Evolutionary conservation across 208 protist genomes (phyloP).

Genomic region (Novymonas esmeraldas): DNA sequence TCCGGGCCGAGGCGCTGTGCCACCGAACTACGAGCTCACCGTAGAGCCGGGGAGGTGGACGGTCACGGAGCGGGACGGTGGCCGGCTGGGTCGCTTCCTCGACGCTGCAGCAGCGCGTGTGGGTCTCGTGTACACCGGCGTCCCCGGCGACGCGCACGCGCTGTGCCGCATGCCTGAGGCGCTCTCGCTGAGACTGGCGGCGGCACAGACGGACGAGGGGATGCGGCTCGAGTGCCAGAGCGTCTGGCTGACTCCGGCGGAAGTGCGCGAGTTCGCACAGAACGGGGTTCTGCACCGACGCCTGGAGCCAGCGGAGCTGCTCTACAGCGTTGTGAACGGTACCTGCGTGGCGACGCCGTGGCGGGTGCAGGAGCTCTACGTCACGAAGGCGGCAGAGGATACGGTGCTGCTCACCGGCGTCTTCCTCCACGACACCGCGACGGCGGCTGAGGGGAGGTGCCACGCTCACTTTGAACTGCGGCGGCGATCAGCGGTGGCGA

Average conservation of each 20-base stretch:
- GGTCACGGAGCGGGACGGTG: slow-evolving; percentile 3
- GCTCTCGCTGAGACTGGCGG: not conserved
- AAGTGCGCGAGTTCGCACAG: not conserved
- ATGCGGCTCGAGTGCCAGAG: not conserved
- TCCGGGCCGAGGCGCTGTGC: slow-evolving; percentile 21
- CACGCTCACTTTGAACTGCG: slow-evolving; percentile 40
- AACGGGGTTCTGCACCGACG: slow-evolving; percentile 13
- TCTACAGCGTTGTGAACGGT: slow-evolving; percentile 22
- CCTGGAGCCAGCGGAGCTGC: slow-evolving; percentile 15
- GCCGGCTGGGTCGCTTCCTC: slow-evolving; percentile 5
- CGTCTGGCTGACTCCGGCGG: slow-evolving; percentile 5
- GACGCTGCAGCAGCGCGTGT: slow-evolving; percentile 6
- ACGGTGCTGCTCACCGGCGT: slow-evolving; percentile 24
- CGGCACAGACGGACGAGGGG: slow-evolving; percentile 8
- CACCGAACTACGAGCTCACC: slow-evolving; percentile 17
- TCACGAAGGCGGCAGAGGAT: slow-evolving; percentile 17
- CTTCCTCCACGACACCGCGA: slow-evolving; percentile 11
- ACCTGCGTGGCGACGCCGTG: slow-evolving; percentile 31
- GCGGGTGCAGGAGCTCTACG: slow-evolving; percentile 21
- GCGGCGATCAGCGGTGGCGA: slow-evolving; percentile 4
- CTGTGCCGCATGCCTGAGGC: slow-evolving; percentile 18
- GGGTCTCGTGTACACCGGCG: slow-evolving; percentile 21
- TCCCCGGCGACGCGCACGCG: slow-evolving; percentile 6
- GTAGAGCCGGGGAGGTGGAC: slow-evolving; percentile 8
- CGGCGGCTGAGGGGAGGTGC: slow-evolving; percentile 8